A percentile compares a stretch with the other conserved stretches of the same genome.
phyloP scores from a whole-genome alignment of 805 yeast genomes.

The Pichia exigua region DNA sequence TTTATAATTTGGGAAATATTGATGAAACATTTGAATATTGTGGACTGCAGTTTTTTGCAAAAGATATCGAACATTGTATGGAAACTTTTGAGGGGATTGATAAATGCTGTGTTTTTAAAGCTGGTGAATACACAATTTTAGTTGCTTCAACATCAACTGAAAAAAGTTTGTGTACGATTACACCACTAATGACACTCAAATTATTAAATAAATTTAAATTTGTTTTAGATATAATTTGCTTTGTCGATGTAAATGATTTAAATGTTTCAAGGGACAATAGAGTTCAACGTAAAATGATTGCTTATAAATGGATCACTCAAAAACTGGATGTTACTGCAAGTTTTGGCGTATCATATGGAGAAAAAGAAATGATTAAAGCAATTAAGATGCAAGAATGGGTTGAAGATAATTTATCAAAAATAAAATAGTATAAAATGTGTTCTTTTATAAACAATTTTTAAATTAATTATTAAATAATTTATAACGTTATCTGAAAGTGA shows the following conservation, averaged over 20 bases:
- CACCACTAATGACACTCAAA: slow-evolving; percentile 74
- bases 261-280: slow-evolving; percentile 68
- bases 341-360: slow-evolving; percentile 61
- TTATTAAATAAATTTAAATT: slow-evolving; percentile 76
- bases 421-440: not conserved
- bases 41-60: slow-evolving; percentile 87
- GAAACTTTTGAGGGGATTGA: slow-evolving; percentile 38
- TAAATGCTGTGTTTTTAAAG: slow-evolving; percentile 53
- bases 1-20: slow-evolving; percentile 78
- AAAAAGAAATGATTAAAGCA: slow-evolving; percentile 45
- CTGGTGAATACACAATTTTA: slow-evolving; percentile 71
- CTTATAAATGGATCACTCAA: slow-evolving; percentile 48
- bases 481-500: too few species aligned
- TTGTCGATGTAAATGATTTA: slow-evolving; percentile 54
- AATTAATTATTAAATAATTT: too few species aligned
- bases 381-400: slow-evolving; percentile 14
- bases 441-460: too few species aligned
- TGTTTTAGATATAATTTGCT: slow-evolving; percentile 75
- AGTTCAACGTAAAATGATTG: slow-evolving; percentile 65
- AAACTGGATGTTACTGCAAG: slow-evolving; percentile 35
- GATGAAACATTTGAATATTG: slow-evolving; percentile 83
- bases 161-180: slow-evolving; percentile 57
- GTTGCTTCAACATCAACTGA: slow-evolving; percentile 53
- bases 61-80: slow-evolving; percentile 69
- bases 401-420: slow-evolving; percentile 5